Percentiles rank a stretch among this genome's conserved stretches.
phyloP scores from a whole-genome alignment of 345 rosid genomes.

The Noccaea bulbosa region DNA sequence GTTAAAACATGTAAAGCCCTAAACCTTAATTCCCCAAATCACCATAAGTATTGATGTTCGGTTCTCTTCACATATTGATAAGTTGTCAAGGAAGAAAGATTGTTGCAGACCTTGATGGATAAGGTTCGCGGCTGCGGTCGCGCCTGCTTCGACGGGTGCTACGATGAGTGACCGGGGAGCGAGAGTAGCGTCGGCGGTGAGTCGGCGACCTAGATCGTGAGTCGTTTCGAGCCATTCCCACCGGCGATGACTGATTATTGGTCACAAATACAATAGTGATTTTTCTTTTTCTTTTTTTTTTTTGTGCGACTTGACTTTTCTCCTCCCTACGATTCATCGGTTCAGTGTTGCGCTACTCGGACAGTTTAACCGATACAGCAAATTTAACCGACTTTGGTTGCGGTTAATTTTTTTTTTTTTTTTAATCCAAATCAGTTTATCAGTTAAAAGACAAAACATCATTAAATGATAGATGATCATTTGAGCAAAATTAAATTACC shows the following conservation, averaged over 20 bases:
- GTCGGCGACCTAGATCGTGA: constrained; percentile 71
- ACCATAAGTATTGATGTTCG: neutral
- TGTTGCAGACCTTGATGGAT: constrained; percentile 39
- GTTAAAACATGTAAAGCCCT: constrained; percentile 3
- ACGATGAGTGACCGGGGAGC: constrained; percentile 41
- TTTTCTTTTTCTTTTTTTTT: neutral
- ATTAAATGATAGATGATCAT: no score
- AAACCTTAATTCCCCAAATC: constrained; percentile 8
- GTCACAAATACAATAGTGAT: neutral
- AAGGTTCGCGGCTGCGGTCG: constrained; percentile 47
- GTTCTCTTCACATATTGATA: neutral
- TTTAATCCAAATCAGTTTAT: neutral
- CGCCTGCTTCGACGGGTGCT: constrained; percentile 56
- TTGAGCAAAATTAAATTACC: no score
- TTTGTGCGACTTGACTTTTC: neutral
- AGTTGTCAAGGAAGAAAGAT: constrained; percentile 1
- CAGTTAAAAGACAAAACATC: neutral
- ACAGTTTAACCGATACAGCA: constrained; percentile 10
- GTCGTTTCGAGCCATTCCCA: constrained; percentile 56
- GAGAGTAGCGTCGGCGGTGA: constrained; percentile 55
- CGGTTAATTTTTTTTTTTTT: constrained; percentile 25
- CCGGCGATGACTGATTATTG: constrained; percentile 2
- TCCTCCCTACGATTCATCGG: neutral
- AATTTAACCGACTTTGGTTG: constrained; percentile 17
- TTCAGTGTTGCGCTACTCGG: constrained; percentile 4